Evolutionary conservation across 768 basidiomycete species (phyloP), one percentile per base, ranked within the genome.

Genomic region (Paxillus rubicundulus): DNA sequence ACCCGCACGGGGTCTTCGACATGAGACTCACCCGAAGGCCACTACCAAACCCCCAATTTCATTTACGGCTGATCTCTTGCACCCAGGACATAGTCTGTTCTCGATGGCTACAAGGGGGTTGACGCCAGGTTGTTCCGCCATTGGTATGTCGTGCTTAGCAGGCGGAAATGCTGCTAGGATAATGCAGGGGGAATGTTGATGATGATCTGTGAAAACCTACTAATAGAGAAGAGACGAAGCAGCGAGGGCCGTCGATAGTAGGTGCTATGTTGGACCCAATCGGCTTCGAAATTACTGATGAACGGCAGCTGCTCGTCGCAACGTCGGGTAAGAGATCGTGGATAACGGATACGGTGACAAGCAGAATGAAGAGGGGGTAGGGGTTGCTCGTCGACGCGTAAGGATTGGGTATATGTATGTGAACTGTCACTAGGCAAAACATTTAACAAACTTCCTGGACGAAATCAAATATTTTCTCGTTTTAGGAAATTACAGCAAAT

Each of bases 41-140:
- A 98, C 95, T 38, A 98, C 94, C 18, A 96, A 78, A 27, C 90
- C 90, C 47, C 88, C 91, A 60, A 81, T 77, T 63, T 91, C 89
- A 56, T 82, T 86, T 18, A 92, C 85, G 36, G 89, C 89, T 2
- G 89, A 86, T 52, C 75, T 75, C 67, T 86, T 88, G 74, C 90
- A 93, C 17, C 91, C 91, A 12, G 89, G 89, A 74, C 90, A 92
- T 4, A 82, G 60, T 57, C 82, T 82, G 64, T 89, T 80, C 64
- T 80, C 78, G 55, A 75, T 58, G 49, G 64, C 58, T 0, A 43
- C 36, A 53, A 68, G 55, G 9, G 63, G 52, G 34, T 50, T 33
- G 9, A 36, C 40, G 16, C 38, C 36, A 36, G 33, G 21, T 28
- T 45, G 50, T 13, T 57, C 58, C 2, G 65, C 32, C 64, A 66